Base-by-base conservation (phyloP, 495 filamentous ascomycete genomes). In the Sporormia fimetaria region DNA sequence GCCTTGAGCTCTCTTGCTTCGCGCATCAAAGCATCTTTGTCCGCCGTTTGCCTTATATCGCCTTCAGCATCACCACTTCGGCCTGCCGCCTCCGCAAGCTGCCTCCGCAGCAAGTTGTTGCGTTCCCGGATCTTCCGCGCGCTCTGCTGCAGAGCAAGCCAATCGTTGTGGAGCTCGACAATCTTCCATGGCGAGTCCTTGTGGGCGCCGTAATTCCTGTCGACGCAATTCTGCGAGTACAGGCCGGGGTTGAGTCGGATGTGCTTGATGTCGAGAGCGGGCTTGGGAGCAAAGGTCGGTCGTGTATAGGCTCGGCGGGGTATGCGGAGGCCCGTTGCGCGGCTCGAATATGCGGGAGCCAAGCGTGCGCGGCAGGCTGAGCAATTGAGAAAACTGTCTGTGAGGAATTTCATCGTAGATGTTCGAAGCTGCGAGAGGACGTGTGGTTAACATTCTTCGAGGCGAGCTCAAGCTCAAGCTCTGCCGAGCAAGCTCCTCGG, bases 171-270 rank as follows among this genome's bases (percentile, higher is more conserved):
- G 6, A 92, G 66, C 18, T 69, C 57, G 37, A 76, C 68, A 40
- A 98, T 95, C 36, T 65, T 70, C 21, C 64, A 64, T 1, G 88
- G 80, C 49, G 80, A 74, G 2, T 66, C 53, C 10, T 75, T 67
- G 43, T 83, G 77, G 10, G 67, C 54, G 35, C 71, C 63, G 62
- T 94, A 95, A 59, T 94, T 95, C 37, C 90, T 75, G 36, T 85
- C 76, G 39, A 80, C 47, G 58, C 83, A 92, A 58, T 92, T 98
- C 42, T 80, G 66, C 43, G 75, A 64, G 67, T 95, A 81, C 29
- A 90, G 68, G 18, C 77, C 72, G 27, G 75, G 71, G 60, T 88
- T 81, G 39, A 81, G 70, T 36, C 86, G 84, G 60, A 98, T 93
- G 62, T 87, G 78, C 58, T 83, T 94, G 59, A 94, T 67, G 60